These are phyloP conservation scores for Candida golubevii DNA, from an alignment of 805 yeast genomes.

Conservation along the genomic window DNA sequence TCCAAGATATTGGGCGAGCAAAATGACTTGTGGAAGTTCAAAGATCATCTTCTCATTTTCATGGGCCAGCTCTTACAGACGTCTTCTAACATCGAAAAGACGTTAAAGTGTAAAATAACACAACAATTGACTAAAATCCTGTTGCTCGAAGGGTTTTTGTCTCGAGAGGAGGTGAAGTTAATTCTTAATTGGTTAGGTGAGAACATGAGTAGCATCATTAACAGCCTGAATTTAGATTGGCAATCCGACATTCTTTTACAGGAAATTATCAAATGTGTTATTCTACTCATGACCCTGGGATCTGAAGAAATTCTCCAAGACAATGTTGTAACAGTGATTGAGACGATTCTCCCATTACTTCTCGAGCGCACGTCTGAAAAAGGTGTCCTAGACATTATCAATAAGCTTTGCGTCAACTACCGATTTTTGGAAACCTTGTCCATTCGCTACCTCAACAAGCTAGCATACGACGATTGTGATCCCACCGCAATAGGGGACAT, in stretches of 20 bases:
- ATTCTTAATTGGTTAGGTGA: constrained; percentile 65
- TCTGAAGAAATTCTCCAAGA: constrained; percentile 19
- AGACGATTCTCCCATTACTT: constrained; percentile 28
- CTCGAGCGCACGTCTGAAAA: constrained; percentile 30
- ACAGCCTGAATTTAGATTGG: constrained; percentile 19
- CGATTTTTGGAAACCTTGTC: constrained; percentile 42
- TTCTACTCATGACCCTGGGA: constrained; percentile 35
- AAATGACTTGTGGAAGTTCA: constrained; percentile 42
- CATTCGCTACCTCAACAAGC: constrained; percentile 41
- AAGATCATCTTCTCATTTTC: constrained; percentile 65
- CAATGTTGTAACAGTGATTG: constrained; percentile 35
- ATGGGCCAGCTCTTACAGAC: constrained; percentile 67
- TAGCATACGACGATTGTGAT: constrained; percentile 19
- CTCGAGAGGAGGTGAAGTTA: constrained; percentile 52
- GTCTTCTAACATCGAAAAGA: constrained; percentile 62
- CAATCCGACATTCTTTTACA: constrained; percentile 47
- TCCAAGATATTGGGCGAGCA: constrained; percentile 26
- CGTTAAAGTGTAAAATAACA: constrained; percentile 62
- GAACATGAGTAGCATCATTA: constrained; percentile 41
- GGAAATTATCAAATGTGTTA: constrained; percentile 54
- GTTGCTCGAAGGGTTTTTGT: constrained; percentile 45
- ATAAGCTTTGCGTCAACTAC: constrained; percentile 35
- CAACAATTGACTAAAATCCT: constrained; percentile 59
- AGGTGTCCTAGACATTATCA: constrained; percentile 20
- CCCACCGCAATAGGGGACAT: constrained; percentile 8